phyloP scores from a whole-genome alignment of 768 basidiomycete species.

The Auriscalpium vulgare region DNA sequence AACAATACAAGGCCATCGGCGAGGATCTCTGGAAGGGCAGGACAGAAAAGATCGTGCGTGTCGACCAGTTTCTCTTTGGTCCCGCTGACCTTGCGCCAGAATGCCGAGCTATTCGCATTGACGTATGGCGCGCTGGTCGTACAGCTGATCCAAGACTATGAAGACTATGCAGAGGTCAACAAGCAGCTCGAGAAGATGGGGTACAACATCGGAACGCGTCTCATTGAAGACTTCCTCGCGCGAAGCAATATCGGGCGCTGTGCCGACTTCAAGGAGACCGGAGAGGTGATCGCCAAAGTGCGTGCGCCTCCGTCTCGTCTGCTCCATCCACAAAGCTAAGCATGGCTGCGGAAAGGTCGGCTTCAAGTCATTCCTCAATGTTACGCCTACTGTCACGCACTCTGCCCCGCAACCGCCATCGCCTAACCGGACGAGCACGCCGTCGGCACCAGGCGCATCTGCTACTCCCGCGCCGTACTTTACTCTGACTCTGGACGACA shows the following conservation, averaged over 20 bases:
- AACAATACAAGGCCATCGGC: conserved; percentile 81
- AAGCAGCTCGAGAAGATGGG: conserved; percentile 99
- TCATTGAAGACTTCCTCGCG: conserved; percentile 97
- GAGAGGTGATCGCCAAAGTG: conserved; percentile 93
- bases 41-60: conserved; percentile 87
- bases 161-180: conserved; percentile 92
- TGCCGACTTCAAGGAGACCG: conserved; percentile 87
- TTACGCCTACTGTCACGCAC: conserved; percentile 78
- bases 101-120: conserved; percentile 92
- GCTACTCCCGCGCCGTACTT: conserved; percentile 49
- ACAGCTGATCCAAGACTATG: conserved; percentile 97
- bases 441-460: conserved; percentile 25
- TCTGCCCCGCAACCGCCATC: conserved; percentile 42
- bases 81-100: conserved; percentile 42
- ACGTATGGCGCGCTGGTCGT: conserved; percentile 98
- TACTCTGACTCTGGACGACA: conserved; percentile 86
- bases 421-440: conserved; percentile 26
- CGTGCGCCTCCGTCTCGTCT: conserved; percentile 13
- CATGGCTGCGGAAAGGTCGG: conserved; percentile 57
- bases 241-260: conserved; percentile 89
- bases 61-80: background rate
- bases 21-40: conserved; percentile 95
- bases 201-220: conserved; percentile 91
- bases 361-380: conserved; percentile 95
- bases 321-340: no score